These are phyloP conservation scores for Plicaturopsis crispa DNA, from an alignment of 768 basidiomycete genomes.

Conservation along the genomic window DNA sequence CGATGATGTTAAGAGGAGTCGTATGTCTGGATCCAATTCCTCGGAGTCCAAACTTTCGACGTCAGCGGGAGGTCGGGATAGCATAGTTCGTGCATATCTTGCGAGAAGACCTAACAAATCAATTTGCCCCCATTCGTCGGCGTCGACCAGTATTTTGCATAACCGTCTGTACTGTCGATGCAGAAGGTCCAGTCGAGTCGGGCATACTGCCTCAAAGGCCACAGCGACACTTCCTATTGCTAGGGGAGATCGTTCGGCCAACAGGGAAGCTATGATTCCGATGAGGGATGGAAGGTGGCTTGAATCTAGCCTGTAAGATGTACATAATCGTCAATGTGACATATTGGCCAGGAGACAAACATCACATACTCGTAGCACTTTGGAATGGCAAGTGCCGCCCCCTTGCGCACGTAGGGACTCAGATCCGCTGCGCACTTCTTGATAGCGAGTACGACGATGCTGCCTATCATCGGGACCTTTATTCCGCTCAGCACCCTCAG, in stretches of 20 bases:
- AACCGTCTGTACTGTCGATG: constrained; percentile 85
- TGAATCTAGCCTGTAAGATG: constrained; percentile 54
- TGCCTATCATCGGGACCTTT: constrained; percentile 81
- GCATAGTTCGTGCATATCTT: constrained; percentile 80
- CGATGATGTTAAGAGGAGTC: constrained; percentile 61
- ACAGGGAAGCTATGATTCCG: constrained; percentile 53
- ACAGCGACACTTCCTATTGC: constrained; percentile 81
- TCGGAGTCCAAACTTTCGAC: constrained; percentile 30
- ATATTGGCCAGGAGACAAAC: constrained; percentile 6
- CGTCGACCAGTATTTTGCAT: constrained; percentile 79
- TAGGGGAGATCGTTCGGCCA: constrained; percentile 72
- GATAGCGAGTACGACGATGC: constrained; percentile 79
- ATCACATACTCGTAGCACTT: constrained; percentile 68
- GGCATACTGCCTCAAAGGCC: constrained; percentile 85
- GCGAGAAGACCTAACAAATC: constrained; percentile 70
- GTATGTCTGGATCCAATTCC: constrained; percentile 73
- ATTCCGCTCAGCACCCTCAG: constrained; percentile 90
- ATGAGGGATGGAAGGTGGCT: constrained; percentile 68
- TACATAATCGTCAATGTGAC: not conserved
- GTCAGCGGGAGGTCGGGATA: constrained; percentile 48
- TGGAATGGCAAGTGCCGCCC: constrained; percentile 83
- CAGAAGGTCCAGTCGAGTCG: constrained; percentile 77
- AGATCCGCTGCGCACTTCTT: constrained; percentile 88
- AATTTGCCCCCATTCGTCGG: constrained; percentile 96
- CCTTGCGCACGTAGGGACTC: constrained; percentile 93